Evolutionary conservation across 2,329 filamentous ascomycete species (phyloP).

Genomic region (Rhinocladiella similis): DNA sequence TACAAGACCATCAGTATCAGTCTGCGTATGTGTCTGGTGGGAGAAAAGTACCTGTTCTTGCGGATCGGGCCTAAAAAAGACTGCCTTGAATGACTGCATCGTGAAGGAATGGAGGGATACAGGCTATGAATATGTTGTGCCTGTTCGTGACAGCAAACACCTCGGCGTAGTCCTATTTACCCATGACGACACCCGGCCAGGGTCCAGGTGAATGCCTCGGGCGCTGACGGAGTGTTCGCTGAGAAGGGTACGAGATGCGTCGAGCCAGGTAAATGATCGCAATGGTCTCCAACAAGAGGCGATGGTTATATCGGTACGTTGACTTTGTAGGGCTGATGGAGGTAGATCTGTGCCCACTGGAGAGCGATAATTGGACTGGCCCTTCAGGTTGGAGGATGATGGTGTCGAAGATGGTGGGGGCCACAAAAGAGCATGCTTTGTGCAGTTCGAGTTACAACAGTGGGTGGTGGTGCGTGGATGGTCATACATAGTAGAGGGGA

Average conservation of each 20-base stretch:
- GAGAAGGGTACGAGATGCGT: not conserved
- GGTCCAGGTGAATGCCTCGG: not conserved
- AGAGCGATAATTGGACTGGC: not conserved
- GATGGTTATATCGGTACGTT: not conserved
- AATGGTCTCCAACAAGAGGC: not conserved
- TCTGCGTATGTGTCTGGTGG: not conserved
- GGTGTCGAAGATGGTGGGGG: not conserved
- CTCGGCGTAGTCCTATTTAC: not conserved
- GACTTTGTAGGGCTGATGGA: conserved; percentile 19
- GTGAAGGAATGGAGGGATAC: conserved; percentile 18
- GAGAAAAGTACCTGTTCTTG: conserved; percentile 73
- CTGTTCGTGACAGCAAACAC: not conserved
- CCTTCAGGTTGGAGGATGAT: not conserved
- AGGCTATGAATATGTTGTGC: not conserved
- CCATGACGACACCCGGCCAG: not conserved
- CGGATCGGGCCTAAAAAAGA: conserved; percentile 91
- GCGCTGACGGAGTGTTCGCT: not conserved
- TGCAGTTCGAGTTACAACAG: not conserved
- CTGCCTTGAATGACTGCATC: conserved; percentile 84
- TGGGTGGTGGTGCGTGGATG: too few relatives aligned
- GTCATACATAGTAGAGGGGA: too few relatives aligned
- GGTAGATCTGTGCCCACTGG: conserved; percentile 1
- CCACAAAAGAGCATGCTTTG: not conserved
- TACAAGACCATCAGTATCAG: conserved; percentile 40
- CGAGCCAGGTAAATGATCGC: not conserved